Conservation (phyloP, 257 asterid genomes). For the Jacaranda copaia region DNA sequence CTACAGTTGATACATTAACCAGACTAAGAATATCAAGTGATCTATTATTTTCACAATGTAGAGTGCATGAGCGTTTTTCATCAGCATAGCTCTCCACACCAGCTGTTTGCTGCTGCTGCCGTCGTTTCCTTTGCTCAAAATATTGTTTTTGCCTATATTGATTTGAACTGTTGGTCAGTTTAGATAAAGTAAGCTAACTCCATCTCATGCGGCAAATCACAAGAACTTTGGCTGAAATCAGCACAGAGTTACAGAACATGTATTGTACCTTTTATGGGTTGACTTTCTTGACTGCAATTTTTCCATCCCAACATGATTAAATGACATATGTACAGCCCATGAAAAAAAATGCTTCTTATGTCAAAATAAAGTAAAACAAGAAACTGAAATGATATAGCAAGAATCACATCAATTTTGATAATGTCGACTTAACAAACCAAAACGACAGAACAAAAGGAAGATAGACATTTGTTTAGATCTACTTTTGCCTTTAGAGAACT, state of each 20-base stretch:
- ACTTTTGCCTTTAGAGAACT: slow-evolving; percentile 12
- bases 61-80: slow-evolving; percentile 51
- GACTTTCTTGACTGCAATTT: slow-evolving; percentile 75
- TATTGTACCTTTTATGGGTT: slow-evolving; percentile 71
- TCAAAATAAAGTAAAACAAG: slow-evolving; percentile 22
- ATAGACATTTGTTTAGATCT: not conserved
- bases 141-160: slow-evolving; percentile 79
- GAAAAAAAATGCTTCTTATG: slow-evolving; percentile 27
- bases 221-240: slow-evolving; percentile 12
- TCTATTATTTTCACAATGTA: slow-evolving; percentile 49
- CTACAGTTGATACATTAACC: slow-evolving; percentile 60
- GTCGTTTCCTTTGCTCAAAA: slow-evolving; percentile 87
- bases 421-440: slow-evolving; percentile 14
- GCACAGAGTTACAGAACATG: not conserved
- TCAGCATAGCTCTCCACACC: slow-evolving; percentile 52
- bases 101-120: slow-evolving; percentile 60
- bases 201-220: slow-evolving; percentile 11
- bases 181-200: slow-evolving; percentile 23
- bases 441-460: not conserved
- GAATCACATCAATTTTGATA: not conserved
- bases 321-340: slow-evolving; percentile 36
- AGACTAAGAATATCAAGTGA: slow-evolving; percentile 91
- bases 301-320: slow-evolving; percentile 46
- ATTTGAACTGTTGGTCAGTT: slow-evolving; percentile 30
- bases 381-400: slow-evolving; percentile 19